phyloP scores from a whole-genome alignment of 2,329 filamentous ascomycete species.

The Metarhizium rileyi region DNA sequence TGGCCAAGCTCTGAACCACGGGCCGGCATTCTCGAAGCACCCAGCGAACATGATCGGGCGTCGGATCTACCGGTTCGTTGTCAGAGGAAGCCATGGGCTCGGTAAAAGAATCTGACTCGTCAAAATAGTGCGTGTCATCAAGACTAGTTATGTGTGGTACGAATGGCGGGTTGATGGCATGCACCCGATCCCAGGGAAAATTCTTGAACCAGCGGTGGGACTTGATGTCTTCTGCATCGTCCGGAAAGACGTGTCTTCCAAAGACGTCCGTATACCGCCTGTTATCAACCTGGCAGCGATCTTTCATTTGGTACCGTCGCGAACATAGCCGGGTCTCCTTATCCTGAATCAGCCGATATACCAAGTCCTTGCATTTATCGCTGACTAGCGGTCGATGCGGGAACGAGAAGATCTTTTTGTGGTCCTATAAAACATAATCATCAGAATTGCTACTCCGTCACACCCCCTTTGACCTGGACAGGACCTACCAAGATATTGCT shows the following conservation, averaged over 20 bases:
- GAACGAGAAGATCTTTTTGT: conserved; percentile 61
- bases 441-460: neutral
- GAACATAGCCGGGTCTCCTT: conserved; percentile 70
- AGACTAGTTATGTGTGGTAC: conserved; percentile 59
- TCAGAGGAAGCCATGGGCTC: conserved; percentile 45
- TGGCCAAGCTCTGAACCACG: conserved; percentile 32
- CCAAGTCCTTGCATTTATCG: conserved; percentile 64
- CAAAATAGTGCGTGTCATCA: conserved; percentile 83
- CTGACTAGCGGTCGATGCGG: conserved; percentile 58
- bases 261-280: conserved; percentile 14
- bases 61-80: conserved; percentile 21
- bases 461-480: neutral
- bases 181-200: conserved; percentile 68
- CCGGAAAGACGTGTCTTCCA: conserved; percentile 61
- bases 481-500: conserved; percentile 64
- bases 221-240: conserved; percentile 87
- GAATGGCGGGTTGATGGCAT: conserved; percentile 65
- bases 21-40: conserved; percentile 29
- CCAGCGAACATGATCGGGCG: conserved; percentile 20
- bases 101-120: conserved; percentile 65
- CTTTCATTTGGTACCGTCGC: conserved; percentile 60
- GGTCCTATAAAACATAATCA: conserved; percentile 40
- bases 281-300: conserved; percentile 26
- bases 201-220: conserved; percentile 75
- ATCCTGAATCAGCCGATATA: conserved; percentile 61